Conservation (phyloP, 805 yeast species). For the Naumovozyma baii region DNA sequence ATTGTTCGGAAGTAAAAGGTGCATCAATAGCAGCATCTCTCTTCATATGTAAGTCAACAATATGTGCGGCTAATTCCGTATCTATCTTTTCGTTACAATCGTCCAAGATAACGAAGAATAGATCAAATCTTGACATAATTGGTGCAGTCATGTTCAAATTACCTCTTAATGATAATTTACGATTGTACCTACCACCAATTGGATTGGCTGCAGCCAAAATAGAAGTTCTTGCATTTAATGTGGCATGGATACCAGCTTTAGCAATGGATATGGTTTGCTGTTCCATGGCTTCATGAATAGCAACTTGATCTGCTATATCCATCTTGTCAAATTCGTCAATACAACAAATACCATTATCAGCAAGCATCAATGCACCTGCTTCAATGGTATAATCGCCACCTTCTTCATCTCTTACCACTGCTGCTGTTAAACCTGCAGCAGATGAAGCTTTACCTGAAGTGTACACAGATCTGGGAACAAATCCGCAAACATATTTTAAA, state of each 20-base stretch:
- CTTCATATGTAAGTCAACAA: slow-evolving; percentile 84
- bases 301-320: slow-evolving; percentile 93
- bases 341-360: slow-evolving; percentile 97
- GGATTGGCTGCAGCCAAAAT: slow-evolving; percentile 99
- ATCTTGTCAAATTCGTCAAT: slow-evolving; percentile 98
- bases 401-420: slow-evolving; percentile 94
- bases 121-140: slow-evolving; percentile 94
- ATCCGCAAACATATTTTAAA: slow-evolving; percentile 81
- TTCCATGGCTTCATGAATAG: slow-evolving; percentile 99
- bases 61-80: slow-evolving; percentile 82
- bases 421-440: slow-evolving; percentile 98
- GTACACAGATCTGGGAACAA: slow-evolving; percentile 89
- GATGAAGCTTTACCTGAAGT: slow-evolving; percentile 98
- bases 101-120: slow-evolving; percentile 88
- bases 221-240: slow-evolving; percentile 91
- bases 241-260: slow-evolving; percentile 97
- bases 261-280: slow-evolving; percentile 98
- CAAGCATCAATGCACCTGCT: slow-evolving; percentile 97
- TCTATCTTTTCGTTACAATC: slow-evolving; percentile 90
- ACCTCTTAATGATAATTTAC: slow-evolving; percentile 72
- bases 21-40: slow-evolving; percentile 85
- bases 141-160: slow-evolving; percentile 96
- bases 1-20: slow-evolving; percentile 81
- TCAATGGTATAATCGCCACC: slow-evolving; percentile 95
- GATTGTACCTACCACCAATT: slow-evolving; percentile 89